Conservation (phyloP, 768 basidiomycete genomes). For the Dacryopinax spathularia region DNA sequence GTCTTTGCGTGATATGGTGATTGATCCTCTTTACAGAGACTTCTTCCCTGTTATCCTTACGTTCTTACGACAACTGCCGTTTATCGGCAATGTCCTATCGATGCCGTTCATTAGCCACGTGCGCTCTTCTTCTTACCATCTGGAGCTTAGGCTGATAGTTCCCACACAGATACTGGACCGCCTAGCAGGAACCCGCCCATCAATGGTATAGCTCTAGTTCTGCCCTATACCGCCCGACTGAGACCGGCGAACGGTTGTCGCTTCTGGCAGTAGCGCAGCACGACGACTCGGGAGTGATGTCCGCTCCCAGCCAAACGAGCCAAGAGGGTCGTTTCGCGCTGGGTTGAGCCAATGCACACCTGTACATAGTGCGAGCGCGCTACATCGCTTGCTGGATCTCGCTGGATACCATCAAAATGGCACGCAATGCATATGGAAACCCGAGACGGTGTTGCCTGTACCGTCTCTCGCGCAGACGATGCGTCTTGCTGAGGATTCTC, state of each 20-base stretch:
- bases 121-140: background rate
- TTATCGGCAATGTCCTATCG: constrained; percentile 73
- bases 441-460: too few relatives aligned
- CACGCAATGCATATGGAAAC: too few relatives aligned
- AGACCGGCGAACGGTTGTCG: background rate
- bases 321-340: too few relatives aligned
- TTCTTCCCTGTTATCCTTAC: constrained; percentile 98
- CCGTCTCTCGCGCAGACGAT: too few relatives aligned
- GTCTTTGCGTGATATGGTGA: background rate
- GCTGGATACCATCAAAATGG: too few relatives aligned
- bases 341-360: too few relatives aligned
- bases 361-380: too few relatives aligned
- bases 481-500: too few relatives aligned
- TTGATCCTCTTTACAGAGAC: constrained; percentile 44
- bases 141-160: background rate
- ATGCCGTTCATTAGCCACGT: constrained; percentile 80
- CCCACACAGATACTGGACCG: constrained; percentile 24
- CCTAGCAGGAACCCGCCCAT: constrained; percentile 25
- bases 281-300: background rate
- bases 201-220: constrained; percentile 18
- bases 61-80: constrained; percentile 88
- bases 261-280: background rate
- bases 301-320: too few relatives aligned
- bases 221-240: background rate
- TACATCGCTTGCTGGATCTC: too few relatives aligned